Conservation (phyloP, 2,329 filamentous ascomycete species). For the Botrytis porri region DNA sequence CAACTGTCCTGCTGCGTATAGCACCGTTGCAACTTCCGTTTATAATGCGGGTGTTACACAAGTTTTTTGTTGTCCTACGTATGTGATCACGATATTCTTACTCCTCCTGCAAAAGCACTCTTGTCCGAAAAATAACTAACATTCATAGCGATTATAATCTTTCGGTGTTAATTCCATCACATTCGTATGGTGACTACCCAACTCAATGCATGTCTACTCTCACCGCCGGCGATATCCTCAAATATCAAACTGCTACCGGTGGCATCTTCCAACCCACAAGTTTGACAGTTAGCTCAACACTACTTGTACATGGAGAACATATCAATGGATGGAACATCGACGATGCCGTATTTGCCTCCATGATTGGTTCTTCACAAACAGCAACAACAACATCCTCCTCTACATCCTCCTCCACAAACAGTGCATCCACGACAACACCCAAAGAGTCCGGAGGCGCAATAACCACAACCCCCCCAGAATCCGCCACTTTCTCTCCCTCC, state of each 20-base stretch:
- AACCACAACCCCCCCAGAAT: neutral
- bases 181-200: neutral
- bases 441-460: neutral
- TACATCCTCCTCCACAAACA: neutral
- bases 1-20: slow-evolving; percentile 12
- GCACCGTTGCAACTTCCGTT: slow-evolving; percentile 13
- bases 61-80: slow-evolving; percentile 16
- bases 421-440: neutral
- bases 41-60: slow-evolving; percentile 10
- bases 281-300: neutral
- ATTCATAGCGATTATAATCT: slow-evolving; percentile 8
- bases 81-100: neutral
- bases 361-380: neutral
- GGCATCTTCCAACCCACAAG: slow-evolving; percentile 16
- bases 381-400: neutral
- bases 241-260: slow-evolving; percentile 10
- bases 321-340: slow-evolving; percentile 18
- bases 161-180: neutral
- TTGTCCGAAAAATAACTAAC: neutral
- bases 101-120: neutral
- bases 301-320: slow-evolving; percentile 12
- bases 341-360: slow-evolving; percentile 3
- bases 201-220: slow-evolving; percentile 16
- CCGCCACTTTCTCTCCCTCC: neutral
- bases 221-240: slow-evolving; percentile 3